A percentile compares a stretch with the other conserved stretches of the same genome.
Conservation (phyloP, 2,329 filamentous ascomycete species). For the Aaosphaeria arxii region DNA sequence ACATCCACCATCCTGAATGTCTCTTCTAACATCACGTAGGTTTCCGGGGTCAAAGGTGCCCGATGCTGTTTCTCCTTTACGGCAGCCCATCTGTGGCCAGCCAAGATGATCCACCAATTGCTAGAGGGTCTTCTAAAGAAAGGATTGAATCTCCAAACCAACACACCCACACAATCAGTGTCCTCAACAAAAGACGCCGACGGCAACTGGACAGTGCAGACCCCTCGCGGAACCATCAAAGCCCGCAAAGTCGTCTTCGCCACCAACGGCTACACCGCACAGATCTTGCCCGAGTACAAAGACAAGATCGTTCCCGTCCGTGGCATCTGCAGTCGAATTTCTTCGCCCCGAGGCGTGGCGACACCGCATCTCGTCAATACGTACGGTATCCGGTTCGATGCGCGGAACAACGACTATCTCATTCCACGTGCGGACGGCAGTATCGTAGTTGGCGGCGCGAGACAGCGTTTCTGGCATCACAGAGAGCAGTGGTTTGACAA, state of each 20-base stretch:
- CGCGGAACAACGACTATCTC: constrained; percentile 66
- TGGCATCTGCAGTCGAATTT: constrained; percentile 68
- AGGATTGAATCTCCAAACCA: constrained; percentile 70
- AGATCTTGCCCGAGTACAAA: constrained; percentile 66
- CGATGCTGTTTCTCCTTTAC: constrained; percentile 55
- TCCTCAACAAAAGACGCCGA: constrained; percentile 43
- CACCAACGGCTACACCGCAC: constrained; percentile 81
- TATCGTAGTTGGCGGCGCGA: constrained; percentile 62
- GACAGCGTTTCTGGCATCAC: constrained; percentile 54
- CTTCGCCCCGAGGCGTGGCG: constrained; percentile 49
- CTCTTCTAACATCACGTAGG: constrained; percentile 27
- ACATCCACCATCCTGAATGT: constrained; percentile 56
- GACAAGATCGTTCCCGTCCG: constrained; percentile 74
- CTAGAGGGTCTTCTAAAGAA: constrained; percentile 58
- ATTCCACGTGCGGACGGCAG: constrained; percentile 60
- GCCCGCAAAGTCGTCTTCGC: constrained; percentile 69
- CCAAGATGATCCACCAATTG: constrained; percentile 75
- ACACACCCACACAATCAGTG: constrained; percentile 58
- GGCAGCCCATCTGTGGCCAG: constrained; percentile 75
- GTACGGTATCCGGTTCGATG: constrained; percentile 61
- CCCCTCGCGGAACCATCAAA: constrained; percentile 62
- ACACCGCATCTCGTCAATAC: constrained; percentile 50
- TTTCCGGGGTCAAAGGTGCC: constrained; percentile 38
- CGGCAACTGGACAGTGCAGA: constrained; percentile 53
- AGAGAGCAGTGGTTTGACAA: constrained; percentile 59